Conservation (phyloP, 2,329 filamentous ascomycete species). For the Thelonectria blattea region DNA sequence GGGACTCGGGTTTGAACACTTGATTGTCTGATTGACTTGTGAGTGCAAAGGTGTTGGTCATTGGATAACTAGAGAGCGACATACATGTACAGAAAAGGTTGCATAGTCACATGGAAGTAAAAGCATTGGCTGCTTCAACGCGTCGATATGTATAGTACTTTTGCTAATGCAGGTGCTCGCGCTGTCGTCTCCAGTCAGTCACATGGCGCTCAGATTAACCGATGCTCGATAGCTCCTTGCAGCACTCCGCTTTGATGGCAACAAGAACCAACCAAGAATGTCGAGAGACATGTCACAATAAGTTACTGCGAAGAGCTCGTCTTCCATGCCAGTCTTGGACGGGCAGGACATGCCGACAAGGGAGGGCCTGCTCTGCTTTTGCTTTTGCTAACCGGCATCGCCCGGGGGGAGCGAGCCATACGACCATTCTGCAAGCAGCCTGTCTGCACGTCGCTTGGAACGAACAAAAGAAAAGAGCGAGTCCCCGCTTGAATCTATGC, state of each 20-base stretch:
- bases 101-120: too few species aligned
- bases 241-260: background rate
- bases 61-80: background rate
- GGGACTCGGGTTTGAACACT: constrained; percentile 51
- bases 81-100: too few species aligned
- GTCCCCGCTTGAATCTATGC: too few species aligned
- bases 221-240: background rate
- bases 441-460: background rate
- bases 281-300: too few species aligned
- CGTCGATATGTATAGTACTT: background rate
- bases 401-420: too few species aligned
- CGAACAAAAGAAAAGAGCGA: background rate
- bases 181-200: background rate
- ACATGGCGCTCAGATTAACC: background rate
- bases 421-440: background rate
- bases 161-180: background rate
- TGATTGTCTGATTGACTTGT: constrained; percentile 49
- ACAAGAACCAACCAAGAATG: background rate
- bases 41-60: background rate
- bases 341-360: too few species aligned
- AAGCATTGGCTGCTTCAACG: too few species aligned
- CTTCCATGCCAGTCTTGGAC: too few species aligned
- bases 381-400: background rate
- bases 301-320: too few species aligned
- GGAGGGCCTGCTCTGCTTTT: background rate